phyloP scores from a whole-genome alignment of 75 land plant species.

The Pseudotsuga menziesii region DNA sequence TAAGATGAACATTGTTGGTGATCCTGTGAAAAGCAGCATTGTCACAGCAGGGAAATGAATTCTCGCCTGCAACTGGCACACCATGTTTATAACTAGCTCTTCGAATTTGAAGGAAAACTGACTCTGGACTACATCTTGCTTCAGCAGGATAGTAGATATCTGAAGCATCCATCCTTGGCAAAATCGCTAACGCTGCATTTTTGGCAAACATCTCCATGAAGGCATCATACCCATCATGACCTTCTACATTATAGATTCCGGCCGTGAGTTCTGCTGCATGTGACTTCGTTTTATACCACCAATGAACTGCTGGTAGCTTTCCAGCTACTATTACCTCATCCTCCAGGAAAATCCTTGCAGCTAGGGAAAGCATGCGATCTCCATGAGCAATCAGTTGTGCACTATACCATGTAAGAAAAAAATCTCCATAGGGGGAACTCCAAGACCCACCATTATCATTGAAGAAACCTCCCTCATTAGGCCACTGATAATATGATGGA shows the following conservation, averaged over 20 bases:
- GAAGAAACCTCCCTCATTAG: slow-evolving; percentile 48
- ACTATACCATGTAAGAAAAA: slow-evolving; percentile 84
- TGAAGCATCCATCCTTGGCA: slow-evolving; percentile 72
- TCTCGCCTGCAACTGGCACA: slow-evolving; percentile 63
- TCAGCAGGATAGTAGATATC: slow-evolving; percentile 32
- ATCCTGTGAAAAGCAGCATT: slow-evolving; percentile 41
- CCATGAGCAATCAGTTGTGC: slow-evolving; percentile 57
- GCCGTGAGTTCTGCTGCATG: slow-evolving; percentile 68
- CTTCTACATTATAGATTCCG: slow-evolving; percentile 60
- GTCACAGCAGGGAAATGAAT: slow-evolving; percentile 36
- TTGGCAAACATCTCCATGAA: slow-evolving; percentile 55
- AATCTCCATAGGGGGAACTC: slow-evolving; percentile 66
- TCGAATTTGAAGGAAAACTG: slow-evolving; percentile 50
- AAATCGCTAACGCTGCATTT: slow-evolving; percentile 50
- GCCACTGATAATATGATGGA: slow-evolving; percentile 44
- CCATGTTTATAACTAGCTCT: slow-evolving; percentile 55
- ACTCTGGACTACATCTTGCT: slow-evolving; percentile 37
- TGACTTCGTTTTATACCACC: slow-evolving; percentile 54
- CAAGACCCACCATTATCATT: slow-evolving; percentile 61
- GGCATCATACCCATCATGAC: slow-evolving; percentile 60
- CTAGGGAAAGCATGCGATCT: slow-evolving; percentile 48
- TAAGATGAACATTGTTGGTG: slow-evolving; percentile 24
- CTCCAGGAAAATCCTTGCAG: slow-evolving; percentile 34
- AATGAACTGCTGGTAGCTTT: slow-evolving; percentile 50
- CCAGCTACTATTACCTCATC: slow-evolving; percentile 35